Evolutionary conservation across 805 yeast species (phyloP).

Genomic region (Yamadazyma tumulicola): DNA sequence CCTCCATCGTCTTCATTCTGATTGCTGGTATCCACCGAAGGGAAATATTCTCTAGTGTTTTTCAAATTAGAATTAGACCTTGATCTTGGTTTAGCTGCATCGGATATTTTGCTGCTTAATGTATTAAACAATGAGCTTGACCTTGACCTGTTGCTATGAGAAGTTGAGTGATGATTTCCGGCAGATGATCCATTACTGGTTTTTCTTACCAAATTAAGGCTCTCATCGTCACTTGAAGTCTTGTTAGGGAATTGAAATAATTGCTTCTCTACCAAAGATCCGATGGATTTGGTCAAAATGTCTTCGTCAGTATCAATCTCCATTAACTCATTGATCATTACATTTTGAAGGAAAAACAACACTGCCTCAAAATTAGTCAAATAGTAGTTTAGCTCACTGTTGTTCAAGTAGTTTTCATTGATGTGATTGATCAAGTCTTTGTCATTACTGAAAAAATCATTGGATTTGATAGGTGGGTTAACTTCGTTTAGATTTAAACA

Average conservation of each 20-base stretch:
- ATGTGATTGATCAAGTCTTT: conserved; percentile 26
- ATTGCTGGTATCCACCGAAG: conserved; percentile 19
- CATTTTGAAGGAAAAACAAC: conserved; percentile 32
- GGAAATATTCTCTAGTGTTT: conserved; percentile 24
- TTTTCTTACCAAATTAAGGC: conserved; percentile 8
- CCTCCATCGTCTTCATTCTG: conserved; percentile 5
- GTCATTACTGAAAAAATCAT: conserved; percentile 28
- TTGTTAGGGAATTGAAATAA: conserved; percentile 25
- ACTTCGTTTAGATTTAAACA: conserved; percentile 22
- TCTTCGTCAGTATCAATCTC: conserved; percentile 10
- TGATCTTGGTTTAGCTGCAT: conserved; percentile 21
- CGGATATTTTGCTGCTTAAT: conserved; percentile 27
- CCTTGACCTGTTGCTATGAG: conserved; percentile 23
- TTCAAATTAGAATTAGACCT: conserved; percentile 32
- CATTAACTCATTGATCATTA: conserved; percentile 28
- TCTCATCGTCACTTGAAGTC: neutral
- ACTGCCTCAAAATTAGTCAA: conserved; percentile 43
- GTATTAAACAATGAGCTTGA: conserved; percentile 39
- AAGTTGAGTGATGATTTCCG: conserved; percentile 1
- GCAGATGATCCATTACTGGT: conserved; percentile 3
- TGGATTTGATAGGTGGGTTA: conserved; percentile 1
- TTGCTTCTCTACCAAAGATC: conserved; percentile 26
- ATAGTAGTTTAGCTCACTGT: conserved; percentile 37
- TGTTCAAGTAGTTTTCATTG: conserved; percentile 26
- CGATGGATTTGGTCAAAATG: conserved; percentile 20